Conservation (phyloP, 2,329 filamentous ascomycete species). For the Xylaria sp. region DNA sequence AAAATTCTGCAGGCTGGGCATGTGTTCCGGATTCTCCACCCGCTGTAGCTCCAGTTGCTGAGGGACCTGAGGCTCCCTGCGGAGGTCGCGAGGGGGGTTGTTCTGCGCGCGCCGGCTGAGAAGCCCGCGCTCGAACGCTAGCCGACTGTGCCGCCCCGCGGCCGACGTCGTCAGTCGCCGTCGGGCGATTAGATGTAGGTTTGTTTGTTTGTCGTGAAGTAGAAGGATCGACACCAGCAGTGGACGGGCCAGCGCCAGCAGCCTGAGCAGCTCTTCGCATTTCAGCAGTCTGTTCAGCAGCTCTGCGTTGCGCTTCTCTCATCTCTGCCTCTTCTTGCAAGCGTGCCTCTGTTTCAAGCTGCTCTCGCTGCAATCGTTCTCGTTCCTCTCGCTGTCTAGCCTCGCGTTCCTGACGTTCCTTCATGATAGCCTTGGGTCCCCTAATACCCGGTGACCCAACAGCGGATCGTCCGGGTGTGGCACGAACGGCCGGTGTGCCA, state of each 20-base stretch:
- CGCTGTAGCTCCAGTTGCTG: conserved; percentile 38
- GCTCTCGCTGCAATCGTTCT: conserved; percentile 64
- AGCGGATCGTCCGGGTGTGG: conserved; percentile 57
- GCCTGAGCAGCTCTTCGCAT: conserved; percentile 50
- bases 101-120: conserved; percentile 43
- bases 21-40: conserved; percentile 50
- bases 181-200: conserved; percentile 40
- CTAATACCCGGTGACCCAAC: conserved; percentile 74
- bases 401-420: conserved; percentile 82
- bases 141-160: conserved; percentile 37
- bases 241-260: conserved; percentile 53
- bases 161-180: conserved; percentile 35
- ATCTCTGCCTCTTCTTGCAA: conserved; percentile 65
- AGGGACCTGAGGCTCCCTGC: conserved; percentile 37
- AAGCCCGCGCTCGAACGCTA: conserved; percentile 39
- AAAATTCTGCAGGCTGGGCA: conserved; percentile 50
- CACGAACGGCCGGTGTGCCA: conserved; percentile 58
- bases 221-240: conserved; percentile 39
- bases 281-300: conserved; percentile 52
- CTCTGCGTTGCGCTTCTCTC: conserved; percentile 70
- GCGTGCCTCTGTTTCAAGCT: conserved; percentile 66
- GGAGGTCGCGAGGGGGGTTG: conserved; percentile 38
- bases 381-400: conserved; percentile 71
- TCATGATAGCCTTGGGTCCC: conserved; percentile 92
- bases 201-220: conserved; percentile 40